Base-by-base conservation (phyloP, 2,329 filamentous ascomycete genomes). In the Colletotrichum nymphaeae region DNA sequence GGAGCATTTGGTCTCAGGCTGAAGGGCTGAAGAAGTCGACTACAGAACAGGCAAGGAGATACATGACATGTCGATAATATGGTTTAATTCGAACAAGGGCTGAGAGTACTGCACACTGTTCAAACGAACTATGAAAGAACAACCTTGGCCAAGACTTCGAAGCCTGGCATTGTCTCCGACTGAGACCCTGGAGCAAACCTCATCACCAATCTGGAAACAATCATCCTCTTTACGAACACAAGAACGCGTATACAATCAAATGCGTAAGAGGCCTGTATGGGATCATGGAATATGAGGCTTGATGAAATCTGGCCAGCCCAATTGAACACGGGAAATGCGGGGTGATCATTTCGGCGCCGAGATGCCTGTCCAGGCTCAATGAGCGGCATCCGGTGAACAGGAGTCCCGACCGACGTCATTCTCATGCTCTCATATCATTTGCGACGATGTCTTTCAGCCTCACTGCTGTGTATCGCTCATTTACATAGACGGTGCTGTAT, bases 111-210 rank as follows among this genome's bases (percentile, higher is more conserved):
- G 19, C 19, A 19, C 19, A 22, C 8, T 0, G 0, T 49, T 22
- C 4, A 22, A 4, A n/a, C 19, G 8, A 49, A 0, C 19, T 49
- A 3, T 49, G 19, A 49, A 49, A 22, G 3, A 49, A 49, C 19
- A 49, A 11, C 42, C 42, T 3, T 11, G 19, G 42, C 19, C 42
- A 1, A 11, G 8, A n/a, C 8, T 49, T 49, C 19, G 42, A 49
- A 49, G 19, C 8, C 42, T n/a, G 42, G 19, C 42, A 22, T 49
- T n/a, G 19, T 49, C 42, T n/a, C 19, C 42, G 1, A n/a, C 42
- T 22, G 0, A 49, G 8, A 5, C 42, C 42, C 8, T 9, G 4
- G 0, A 5, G 42, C 1, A 11, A 19, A 11, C 1, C 42, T 2
- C 19, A n/a, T 11, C 19, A 49, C 42, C 19, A 49, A 9, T 9